A percentile compares a stretch with the other conserved stretches of the same genome.
phyloP scores from a whole-genome alignment of 2,329 filamentous ascomycete genomes.

The Eutypa lata region DNA sequence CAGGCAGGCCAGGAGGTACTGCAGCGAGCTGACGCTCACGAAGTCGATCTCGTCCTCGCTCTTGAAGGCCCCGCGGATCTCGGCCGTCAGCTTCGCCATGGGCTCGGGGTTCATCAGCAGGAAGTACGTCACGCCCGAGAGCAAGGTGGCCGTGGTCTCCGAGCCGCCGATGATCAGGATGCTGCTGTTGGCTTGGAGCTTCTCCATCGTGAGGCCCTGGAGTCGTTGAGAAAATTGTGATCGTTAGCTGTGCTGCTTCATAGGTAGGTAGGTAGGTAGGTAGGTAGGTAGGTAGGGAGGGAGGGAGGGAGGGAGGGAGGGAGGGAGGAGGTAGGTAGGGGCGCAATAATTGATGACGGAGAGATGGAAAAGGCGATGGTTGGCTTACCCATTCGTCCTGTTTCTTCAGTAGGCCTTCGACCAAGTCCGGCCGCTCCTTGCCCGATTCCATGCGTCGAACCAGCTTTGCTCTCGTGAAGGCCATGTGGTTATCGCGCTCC shows the following conservation, averaged over 20 bases:
- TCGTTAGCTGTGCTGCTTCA: not conserved
- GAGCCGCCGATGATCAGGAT: slow-evolving; percentile 31
- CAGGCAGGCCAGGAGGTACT: slow-evolving; percentile 37
- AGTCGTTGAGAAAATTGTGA: not conserved
- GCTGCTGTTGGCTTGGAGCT: slow-evolving; percentile 4
- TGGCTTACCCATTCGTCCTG: not conserved
- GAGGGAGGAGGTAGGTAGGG: too few species aligned
- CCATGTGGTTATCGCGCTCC: not conserved
- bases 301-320: too few species aligned
- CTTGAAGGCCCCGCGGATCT: slow-evolving; percentile 36
- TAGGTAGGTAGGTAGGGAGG: not conserved
- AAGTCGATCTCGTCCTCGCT: slow-evolving; percentile 35
- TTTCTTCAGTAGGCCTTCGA: not conserved
- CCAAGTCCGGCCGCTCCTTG: not conserved
- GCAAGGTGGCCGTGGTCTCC: slow-evolving; percentile 43
- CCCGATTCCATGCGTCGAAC: not conserved
- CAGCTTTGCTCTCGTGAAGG: not conserved
- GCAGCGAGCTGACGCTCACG: slow-evolving; percentile 24
- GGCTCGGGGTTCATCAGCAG: slow-evolving; percentile 29
- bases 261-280: not conserved
- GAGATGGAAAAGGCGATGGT: not conserved
- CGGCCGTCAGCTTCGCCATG: slow-evolving; percentile 30
- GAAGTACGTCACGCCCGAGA: slow-evolving; percentile 38
- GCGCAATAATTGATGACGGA: too few species aligned
- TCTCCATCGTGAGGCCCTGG: slow-evolving; percentile 1